Base-by-base conservation (phyloP, 2,329 filamentous ascomycete genomes). In the Remersonia thermophila region DNA sequence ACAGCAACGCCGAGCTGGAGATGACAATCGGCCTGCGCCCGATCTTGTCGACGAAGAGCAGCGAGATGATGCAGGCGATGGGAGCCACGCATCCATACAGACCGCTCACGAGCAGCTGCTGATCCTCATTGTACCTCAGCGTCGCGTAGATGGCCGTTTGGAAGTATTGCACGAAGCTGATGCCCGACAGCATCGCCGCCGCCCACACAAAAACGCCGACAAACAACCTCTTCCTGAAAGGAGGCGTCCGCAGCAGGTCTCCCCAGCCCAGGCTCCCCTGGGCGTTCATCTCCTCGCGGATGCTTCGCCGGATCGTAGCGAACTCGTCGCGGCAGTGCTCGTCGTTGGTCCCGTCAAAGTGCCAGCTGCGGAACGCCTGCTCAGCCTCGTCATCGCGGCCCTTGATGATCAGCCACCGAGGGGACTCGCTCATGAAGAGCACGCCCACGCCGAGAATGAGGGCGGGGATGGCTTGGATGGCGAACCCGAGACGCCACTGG, bases 81-180 rank as follows among this genome's bases (percentile, higher is more conserved):
- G 59, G 59, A 0, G 50, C 58, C 0, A 62, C 55, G 0, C 57
- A 57, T 0, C 59, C 58, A 15, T 61, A 62, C 0, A 62, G 47
- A 0, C 59, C 59, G 18, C 59, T 61, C 18, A 62, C 55, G 0
- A 62, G 55, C 1, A 62, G 52, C 15, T 61, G 58, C 9, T 51
- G 49, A 26, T 55, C 53, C 36, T 62, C 45, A 11, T 44, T 45
- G 39, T 55, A 61, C 30, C 59, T 57, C 0, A 62, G 54, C 0
- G 58, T 61, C 0, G 58, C 57, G 32, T 62, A 62, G 34, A 62
- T 62, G 4, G 59, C 57, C 0, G 59, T 61, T 42, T 62, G 58
- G 35, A 56, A 62, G 23, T 62, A 62, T 42, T 62, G 59, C 1
- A 62, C 59, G n/a, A 62, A 62, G 0, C 56, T 59, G 25, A 62